Conservation (phyloP, 768 basidiomycete species). For the Lactarius tabidus region DNA sequence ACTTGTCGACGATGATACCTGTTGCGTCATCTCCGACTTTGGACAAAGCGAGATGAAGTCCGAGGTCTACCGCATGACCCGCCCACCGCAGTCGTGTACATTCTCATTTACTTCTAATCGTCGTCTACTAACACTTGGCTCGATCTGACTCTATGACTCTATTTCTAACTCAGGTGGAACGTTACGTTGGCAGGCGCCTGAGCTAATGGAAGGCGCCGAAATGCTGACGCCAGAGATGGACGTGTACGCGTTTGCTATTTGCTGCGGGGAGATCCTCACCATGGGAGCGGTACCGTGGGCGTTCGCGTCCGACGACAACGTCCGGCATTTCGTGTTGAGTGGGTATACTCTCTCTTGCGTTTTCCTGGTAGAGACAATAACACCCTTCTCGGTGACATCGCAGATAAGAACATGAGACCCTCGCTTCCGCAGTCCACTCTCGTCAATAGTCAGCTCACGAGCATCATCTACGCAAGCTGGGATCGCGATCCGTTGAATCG, state of each 20-base stretch:
- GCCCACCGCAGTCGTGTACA: constrained; percentile 35
- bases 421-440: constrained; percentile 35
- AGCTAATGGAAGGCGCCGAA: no score
- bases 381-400: no score
- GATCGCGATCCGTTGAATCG: constrained; percentile 46
- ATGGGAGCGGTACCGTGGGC: constrained; percentile 62
- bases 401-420: constrained; percentile 28
- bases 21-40: no score
- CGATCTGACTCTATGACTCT: not conserved
- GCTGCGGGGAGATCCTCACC: constrained; percentile 58
- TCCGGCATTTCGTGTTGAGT: constrained; percentile 52
- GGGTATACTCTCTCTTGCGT: not conserved
- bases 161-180: constrained; percentile 37
- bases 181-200: no score
- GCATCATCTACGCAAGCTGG: constrained; percentile 61
- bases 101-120: not conserved
- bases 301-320: constrained; percentile 45
- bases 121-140: not conserved
- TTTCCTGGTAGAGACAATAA: no score
- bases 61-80: constrained; percentile 61
- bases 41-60: constrained; percentile 70
- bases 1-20: constrained; percentile 61
- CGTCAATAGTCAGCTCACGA: constrained; percentile 32
- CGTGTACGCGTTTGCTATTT: constrained; percentile 66
- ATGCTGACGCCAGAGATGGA: constrained; percentile 55